A percentile compares a stretch with the other conserved stretches of the same genome.
Evolutionary conservation across 176 grass and related monocot species (phyloP).

Genomic region (Oryza meridionalis): DNA sequence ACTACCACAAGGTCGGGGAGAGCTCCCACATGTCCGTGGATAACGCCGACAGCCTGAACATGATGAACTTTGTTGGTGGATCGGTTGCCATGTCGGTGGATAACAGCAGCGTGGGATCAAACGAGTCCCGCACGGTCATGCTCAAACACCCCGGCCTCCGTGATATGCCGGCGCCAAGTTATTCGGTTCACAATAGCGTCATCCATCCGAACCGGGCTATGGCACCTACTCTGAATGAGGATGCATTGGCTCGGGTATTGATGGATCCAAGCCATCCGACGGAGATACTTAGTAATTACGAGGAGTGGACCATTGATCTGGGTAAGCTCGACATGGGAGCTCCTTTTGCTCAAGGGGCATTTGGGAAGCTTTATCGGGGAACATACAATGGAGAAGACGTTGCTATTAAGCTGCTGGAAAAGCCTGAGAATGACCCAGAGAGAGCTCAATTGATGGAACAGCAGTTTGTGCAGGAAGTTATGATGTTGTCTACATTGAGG

Average conservation of each 20-base stretch:
- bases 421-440: conserved; percentile 64
- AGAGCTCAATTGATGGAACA: conserved; percentile 77
- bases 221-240: conserved; percentile 32
- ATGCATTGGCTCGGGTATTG: conserved; percentile 55
- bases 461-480: conserved; percentile 79
- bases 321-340: conserved; percentile 63
- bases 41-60: conserved; percentile 43
- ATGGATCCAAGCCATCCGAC: conserved; percentile 56
- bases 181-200: conserved; percentile 54
- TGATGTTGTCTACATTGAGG: conserved; percentile 64
- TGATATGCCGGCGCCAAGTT: conserved; percentile 30
- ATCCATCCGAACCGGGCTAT: conserved; percentile 26
- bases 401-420: conserved; percentile 78
- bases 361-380: conserved; percentile 74
- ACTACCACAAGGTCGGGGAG: conserved; percentile 63
- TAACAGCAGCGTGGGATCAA: conserved; percentile 71
- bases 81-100: conserved; percentile 60
- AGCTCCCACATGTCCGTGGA: conserved; percentile 77
- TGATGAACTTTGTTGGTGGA: conserved; percentile 46
- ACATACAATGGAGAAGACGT: conserved; percentile 77
- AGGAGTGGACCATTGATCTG: conserved; percentile 74
- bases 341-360: conserved; percentile 83
- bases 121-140: conserved; percentile 63
- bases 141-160: conserved; percentile 74
- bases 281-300: conserved; percentile 60